phyloP scores from a whole-genome alignment of 306 rosid genomes.

The Corylus americana region DNA sequence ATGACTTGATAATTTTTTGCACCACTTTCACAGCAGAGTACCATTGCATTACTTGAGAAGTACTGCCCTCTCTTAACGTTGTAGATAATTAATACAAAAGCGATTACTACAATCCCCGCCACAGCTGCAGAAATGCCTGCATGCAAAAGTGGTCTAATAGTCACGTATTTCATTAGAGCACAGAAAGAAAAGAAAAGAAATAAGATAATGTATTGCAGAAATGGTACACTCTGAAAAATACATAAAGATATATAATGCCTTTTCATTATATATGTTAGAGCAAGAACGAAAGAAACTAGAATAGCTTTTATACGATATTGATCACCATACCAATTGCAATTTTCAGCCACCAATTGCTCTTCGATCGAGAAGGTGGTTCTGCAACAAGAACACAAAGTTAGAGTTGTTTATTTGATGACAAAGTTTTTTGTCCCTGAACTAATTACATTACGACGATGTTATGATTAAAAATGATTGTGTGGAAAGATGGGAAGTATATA shows the following conservation, averaged over 20 bases:
- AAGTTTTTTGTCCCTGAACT: background rate
- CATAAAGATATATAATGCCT: background rate
- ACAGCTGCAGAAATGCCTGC: background rate
- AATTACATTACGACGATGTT: background rate
- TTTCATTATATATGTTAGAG: background rate
- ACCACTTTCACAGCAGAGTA: background rate
- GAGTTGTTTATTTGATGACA: background rate
- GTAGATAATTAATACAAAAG: too few species aligned
- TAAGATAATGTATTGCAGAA: background rate
- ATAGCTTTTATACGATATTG: background rate
- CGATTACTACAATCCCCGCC: background rate
- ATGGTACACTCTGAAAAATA: background rate
- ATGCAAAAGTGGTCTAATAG: background rate
- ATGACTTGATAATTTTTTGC: background rate
- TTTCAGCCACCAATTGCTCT: background rate
- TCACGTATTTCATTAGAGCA: background rate
- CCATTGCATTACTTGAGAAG: background rate
- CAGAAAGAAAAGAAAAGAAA: background rate
- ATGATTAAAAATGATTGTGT: too few species aligned
- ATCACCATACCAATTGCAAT: background rate
- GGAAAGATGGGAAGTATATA: too few species aligned
- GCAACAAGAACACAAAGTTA: background rate
- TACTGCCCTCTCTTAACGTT: background rate
- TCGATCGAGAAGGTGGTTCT: background rate
- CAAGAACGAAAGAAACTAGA: background rate